These are phyloP conservation scores for Scleroderma bovista DNA, from an alignment of 768 basidiomycete genomes.

Conservation along the genomic window DNA sequence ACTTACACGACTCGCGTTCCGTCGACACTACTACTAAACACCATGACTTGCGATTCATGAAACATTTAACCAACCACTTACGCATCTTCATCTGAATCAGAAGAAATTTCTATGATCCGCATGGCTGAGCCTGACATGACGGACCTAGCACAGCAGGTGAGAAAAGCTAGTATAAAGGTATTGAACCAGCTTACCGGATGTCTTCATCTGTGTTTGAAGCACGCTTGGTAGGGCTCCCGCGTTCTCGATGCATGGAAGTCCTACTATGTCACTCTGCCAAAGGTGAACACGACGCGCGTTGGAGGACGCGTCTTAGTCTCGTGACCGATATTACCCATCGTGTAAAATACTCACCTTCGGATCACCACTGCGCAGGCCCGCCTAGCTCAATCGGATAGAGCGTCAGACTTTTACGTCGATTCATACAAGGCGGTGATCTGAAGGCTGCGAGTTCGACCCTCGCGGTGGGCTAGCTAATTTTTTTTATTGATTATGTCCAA, in stretches of 20 bases:
- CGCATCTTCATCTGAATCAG: slow-evolving; percentile 38
- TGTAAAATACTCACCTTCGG: too few species aligned
- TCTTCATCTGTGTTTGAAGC: slow-evolving; percentile 46
- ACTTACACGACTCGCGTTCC: background rate
- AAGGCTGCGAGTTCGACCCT: slow-evolving; percentile 63
- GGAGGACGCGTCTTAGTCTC: slow-evolving; percentile 1
- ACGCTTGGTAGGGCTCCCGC: background rate
- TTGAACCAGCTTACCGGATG: slow-evolving; percentile 22
- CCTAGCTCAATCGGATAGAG: slow-evolving; percentile 50
- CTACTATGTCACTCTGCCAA: too few species aligned
- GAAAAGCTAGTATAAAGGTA: background rate
- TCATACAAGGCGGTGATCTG: slow-evolving; percentile 37
- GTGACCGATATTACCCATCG: background rate
- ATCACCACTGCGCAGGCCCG: slow-evolving; percentile 24
- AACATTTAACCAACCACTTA: slow-evolving; percentile 12
- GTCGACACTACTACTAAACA: background rate
- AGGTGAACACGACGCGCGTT: too few species aligned
- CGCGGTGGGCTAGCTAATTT: slow-evolving; percentile 46
- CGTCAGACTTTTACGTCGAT: slow-evolving; percentile 48
- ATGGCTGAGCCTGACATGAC: slow-evolving; percentile 5
- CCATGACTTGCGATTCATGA: background rate
- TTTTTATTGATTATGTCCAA: background rate
- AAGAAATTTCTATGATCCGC: slow-evolving; percentile 53
- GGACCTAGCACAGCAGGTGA: background rate
- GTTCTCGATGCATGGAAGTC: too few species aligned